Percentiles rank a stretch among this genome's conserved stretches.
phyloP scores from a whole-genome alignment of 2,329 filamentous ascomycete species.

The Diaporthe velutina region DNA sequence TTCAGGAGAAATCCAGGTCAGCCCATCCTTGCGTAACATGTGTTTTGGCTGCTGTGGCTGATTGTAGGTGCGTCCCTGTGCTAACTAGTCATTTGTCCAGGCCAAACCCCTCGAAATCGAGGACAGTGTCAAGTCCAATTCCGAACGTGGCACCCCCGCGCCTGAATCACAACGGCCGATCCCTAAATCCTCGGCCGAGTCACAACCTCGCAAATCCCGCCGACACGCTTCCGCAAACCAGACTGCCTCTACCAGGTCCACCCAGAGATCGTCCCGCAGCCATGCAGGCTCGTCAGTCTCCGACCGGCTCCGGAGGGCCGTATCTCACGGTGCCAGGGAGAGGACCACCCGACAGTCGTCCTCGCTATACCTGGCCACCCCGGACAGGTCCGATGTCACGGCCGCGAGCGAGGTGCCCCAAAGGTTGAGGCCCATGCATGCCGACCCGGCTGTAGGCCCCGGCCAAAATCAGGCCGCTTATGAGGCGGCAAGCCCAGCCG shows the following conservation, averaged over 20 bases:
- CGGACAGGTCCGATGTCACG: constrained; percentile 66
- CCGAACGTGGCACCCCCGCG: constrained; percentile 49
- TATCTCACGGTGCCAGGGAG: constrained; percentile 49
- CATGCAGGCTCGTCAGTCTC: constrained; percentile 49
- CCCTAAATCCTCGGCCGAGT: constrained; percentile 45
- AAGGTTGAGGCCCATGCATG: constrained; percentile 56
- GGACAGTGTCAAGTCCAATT: constrained; percentile 46
- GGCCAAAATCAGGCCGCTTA: constrained; percentile 56
- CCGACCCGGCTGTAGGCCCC: constrained; percentile 59
- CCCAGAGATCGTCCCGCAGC: constrained; percentile 48
- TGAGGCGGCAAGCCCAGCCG: constrained; percentile 64
- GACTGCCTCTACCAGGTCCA: constrained; percentile 47
- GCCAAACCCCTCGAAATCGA: constrained; percentile 39
- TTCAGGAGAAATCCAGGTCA: constrained; percentile 33
- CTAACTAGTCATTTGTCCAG: constrained; percentile 11
- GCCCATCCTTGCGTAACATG: background rate
- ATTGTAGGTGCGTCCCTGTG: background rate
- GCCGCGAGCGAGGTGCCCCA: constrained; percentile 51
- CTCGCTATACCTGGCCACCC: constrained; percentile 63
- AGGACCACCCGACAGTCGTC: constrained; percentile 42
- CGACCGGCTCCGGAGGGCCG: constrained; percentile 55
- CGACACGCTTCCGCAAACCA: constrained; percentile 52
- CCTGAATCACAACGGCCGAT: constrained; percentile 45
- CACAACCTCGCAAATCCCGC: constrained; percentile 48
- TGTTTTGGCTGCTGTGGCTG: background rate